phyloP scores from a whole-genome alignment of 495 filamentous ascomycete species.

The Podospora australis region DNA sequence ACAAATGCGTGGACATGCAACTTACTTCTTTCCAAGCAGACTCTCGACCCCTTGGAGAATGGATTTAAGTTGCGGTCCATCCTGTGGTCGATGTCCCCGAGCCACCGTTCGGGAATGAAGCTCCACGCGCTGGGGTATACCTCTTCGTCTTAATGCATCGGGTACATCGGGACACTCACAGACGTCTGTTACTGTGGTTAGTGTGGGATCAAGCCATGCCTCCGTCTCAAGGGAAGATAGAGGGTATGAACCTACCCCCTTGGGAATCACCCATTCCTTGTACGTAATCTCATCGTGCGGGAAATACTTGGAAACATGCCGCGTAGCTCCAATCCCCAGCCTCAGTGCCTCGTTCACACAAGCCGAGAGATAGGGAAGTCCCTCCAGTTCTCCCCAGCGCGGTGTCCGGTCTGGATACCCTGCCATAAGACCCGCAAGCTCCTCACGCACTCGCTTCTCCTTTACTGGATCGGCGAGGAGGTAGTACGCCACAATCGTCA shows the following conservation, averaged over 20 bases:
- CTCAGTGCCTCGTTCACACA: background rate
- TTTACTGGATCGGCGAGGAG: background rate
- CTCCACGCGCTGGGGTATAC: background rate
- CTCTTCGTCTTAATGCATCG: slow-evolving; percentile 1
- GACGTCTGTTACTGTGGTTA: background rate
- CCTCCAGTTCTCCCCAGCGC: background rate
- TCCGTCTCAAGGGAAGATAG: background rate
- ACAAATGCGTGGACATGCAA: background rate
- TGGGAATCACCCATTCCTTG: slow-evolving; percentile 1
- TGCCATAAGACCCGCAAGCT: background rate
- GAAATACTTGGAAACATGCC: background rate
- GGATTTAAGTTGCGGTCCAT: slow-evolving; percentile 1
- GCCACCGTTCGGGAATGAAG: background rate
- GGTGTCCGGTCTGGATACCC: background rate
- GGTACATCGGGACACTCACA: background rate
- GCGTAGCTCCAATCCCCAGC: background rate
- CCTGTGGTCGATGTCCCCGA: background rate
- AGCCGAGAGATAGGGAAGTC: background rate
- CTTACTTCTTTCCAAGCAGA: background rate
- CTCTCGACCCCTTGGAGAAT: background rate
- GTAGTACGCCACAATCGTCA: background rate
- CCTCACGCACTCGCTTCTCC: background rate
- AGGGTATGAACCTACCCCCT: background rate
- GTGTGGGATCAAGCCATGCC: background rate
- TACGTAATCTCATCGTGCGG: background rate